Conservation (phyloP, 176 grass and related monocot genomes). For the Alloteropsis semialata region DNA sequence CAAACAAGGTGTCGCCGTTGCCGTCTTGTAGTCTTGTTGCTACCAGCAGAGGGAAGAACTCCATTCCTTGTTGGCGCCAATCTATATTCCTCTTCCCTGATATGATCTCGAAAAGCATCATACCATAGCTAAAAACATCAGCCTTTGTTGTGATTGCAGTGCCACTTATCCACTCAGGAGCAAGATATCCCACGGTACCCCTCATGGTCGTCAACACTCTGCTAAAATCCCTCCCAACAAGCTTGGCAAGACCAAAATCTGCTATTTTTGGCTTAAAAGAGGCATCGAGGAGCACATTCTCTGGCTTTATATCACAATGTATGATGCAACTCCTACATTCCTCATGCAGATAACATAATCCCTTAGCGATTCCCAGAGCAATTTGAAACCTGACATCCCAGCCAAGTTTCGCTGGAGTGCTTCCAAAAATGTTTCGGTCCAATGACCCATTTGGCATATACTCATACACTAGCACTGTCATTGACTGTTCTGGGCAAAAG, state of each 20-base stretch:
- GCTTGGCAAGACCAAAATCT: slow-evolving; percentile 38
- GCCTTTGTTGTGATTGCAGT: slow-evolving; percentile 21
- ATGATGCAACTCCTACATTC: slow-evolving; percentile 16
- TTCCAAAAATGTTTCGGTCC: background rate
- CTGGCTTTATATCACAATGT: slow-evolving; percentile 36
- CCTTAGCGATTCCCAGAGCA: slow-evolving; percentile 7
- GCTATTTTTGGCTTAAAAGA: slow-evolving; percentile 24
- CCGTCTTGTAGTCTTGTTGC: background rate
- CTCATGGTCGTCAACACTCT: slow-evolving; percentile 31
- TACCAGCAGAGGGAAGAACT: slow-evolving; percentile 16
- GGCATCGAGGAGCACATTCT: slow-evolving; percentile 28
- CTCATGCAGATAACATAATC: slow-evolving; percentile 23
- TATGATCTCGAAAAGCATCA: slow-evolving; percentile 39
- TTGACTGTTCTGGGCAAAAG: slow-evolving; percentile 3
- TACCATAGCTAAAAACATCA: slow-evolving; percentile 36
- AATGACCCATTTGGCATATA: slow-evolving; percentile 19
- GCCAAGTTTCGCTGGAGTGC: background rate
- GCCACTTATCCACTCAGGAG: slow-evolving; percentile 37
- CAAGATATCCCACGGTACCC: slow-evolving; percentile 27
- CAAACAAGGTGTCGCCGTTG: background rate
- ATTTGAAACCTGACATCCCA: slow-evolving; percentile 29
- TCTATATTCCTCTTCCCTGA: background rate
- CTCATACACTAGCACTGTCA: slow-evolving; percentile 13
- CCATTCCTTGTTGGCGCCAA: background rate
- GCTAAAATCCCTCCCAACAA: slow-evolving; percentile 29